Base-by-base conservation (phyloP, 2,329 filamentous ascomycete genomes). In the Salinomyces thailandicus region DNA sequence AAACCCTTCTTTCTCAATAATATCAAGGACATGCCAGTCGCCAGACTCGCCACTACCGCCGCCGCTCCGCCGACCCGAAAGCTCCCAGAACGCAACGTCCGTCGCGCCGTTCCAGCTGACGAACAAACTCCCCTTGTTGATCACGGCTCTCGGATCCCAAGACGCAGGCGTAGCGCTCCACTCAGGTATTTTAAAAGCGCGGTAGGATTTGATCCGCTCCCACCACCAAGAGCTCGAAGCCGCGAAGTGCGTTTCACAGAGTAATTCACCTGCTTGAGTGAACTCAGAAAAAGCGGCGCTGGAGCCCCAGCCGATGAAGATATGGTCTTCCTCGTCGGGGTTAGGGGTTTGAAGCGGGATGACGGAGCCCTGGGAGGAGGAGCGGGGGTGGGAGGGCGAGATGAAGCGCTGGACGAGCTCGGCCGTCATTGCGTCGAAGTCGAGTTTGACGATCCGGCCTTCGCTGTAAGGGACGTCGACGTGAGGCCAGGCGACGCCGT, bases 281-380 rank as follows among this genome's bases (percentile, higher is more conserved):
- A 59, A 72, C 46, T 75, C 71, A 9, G 62, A 69, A 38, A 63
- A 65, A 0, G 66, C 62, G 1, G 68, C 65, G 9, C 60, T 61
- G n/a, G 67, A 64, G 8, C 71, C 73, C 71, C 72, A 78, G 39
- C 71, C 71, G 17, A 77, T 63, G 17, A 77, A 55, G 4, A 67
- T 64, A 44, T 72, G 68, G 6, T 61, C 62, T 32, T 59, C 63
- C 14, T 47, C 42, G 1, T 52, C 43, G 31, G 36, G 44, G n/a
- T 38, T 39, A n/a, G n/a, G n/a, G 2, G 66, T 62, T 14, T 5
- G 7, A 11, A 20, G 28, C 0, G 76, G 59, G 2, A 69, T 48
- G 3, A 69, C 65, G 35, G 63, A 67, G 2, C 67, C 67, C 44
- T 71, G 68, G 0, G 70, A 71, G 22, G 62, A 66, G 17, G 69